phyloP scores from a whole-genome alignment of 768 basidiomycete genomes.

The Tricholoma terreum region DNA sequence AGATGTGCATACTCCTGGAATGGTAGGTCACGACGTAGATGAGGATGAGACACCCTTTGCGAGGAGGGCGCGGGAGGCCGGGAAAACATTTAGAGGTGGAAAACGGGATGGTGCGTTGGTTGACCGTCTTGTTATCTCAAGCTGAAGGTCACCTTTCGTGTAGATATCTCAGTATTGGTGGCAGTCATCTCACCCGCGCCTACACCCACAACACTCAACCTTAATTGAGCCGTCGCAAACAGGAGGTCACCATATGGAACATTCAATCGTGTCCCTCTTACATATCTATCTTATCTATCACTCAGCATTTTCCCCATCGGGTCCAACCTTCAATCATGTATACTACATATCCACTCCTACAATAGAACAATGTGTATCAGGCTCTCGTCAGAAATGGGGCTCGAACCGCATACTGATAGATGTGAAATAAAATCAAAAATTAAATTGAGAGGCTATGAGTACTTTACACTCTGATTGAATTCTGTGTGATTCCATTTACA shows the following conservation, averaged over 20 bases:
- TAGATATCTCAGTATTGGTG: constrained; percentile 39
- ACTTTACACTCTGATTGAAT: too few species aligned
- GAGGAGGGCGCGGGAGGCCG: constrained; percentile 71
- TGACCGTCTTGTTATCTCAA: background rate
- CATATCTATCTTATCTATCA: too few species aligned
- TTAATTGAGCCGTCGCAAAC: background rate
- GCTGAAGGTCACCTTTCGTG: background rate
- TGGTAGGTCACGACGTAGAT: constrained; percentile 7
- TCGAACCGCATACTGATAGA: too few species aligned
- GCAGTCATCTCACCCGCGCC: constrained; percentile 30
- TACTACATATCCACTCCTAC: too few species aligned
- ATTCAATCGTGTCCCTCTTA: too few species aligned
- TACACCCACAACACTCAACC: background rate
- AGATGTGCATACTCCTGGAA: background rate
- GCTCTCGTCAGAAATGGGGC: too few species aligned
- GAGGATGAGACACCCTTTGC: constrained; percentile 77
- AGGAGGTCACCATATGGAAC: too few species aligned
- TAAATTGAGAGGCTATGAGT: too few species aligned
- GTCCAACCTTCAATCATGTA: too few species aligned
- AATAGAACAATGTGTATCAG: too few species aligned
- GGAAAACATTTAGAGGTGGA: constrained; percentile 71
- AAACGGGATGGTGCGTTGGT: constrained; percentile 71
- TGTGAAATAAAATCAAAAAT: too few species aligned
- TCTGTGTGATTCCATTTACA: background rate
- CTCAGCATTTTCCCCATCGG: too few species aligned